Base-by-base conservation (phyloP, 495 filamentous ascomycete species). In the Baudoinia panamericana region DNA sequence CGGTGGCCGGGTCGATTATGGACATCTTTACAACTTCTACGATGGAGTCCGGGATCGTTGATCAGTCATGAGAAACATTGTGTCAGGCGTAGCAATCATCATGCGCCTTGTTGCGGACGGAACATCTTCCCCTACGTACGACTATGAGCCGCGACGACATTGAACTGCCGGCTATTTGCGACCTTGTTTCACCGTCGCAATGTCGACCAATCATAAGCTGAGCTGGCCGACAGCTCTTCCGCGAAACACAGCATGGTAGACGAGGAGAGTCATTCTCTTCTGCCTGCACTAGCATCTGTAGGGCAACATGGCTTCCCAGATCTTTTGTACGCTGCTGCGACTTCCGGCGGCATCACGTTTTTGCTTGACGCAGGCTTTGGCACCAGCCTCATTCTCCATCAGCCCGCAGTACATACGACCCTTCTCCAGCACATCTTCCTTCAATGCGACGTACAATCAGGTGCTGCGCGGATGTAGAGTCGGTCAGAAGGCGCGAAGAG, bases 401-500 rank as follows among this genome's bases (percentile, higher is more conserved):
- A 35, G 17, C 20, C 11, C 23, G n/a, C 12, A 19, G 12, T n/a
- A n/a, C n/a, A n/a, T n/a, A n/a, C 54, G 46, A 20, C 10, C 45
- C 38, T 53, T 57, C 51, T 40, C 55, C 20, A 38, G 26, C 45
- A 48, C 51, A 15, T 25, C 39, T 7, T 21, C 43, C 8, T 12
- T 15, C 11, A n/a, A 11, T 8, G 56, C 59, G 21, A 67, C 63
- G n/a, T 56, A 57, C 43, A 63, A 59, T 47, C 63, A 67, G 53
- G 60, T 67, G 25, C 30, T 57, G 4, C 69, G 84, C 56, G 82
- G 80, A 45, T 86, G 82, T 52, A 82, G 90, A 32, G 69, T 69
- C 36, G 59, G 70, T 5, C 80, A 93, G 62, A 70, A 68, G 29
- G 81, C 80, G 1, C 84, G 90, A 40, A 84, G 92, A 54, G 66